A percentile compares a stretch with the other conserved stretches of the same genome.
These are phyloP conservation scores for Grifola frondosa DNA, from an alignment of 1,284 basidiomycete genomes.

Conservation along the genomic window DNA sequence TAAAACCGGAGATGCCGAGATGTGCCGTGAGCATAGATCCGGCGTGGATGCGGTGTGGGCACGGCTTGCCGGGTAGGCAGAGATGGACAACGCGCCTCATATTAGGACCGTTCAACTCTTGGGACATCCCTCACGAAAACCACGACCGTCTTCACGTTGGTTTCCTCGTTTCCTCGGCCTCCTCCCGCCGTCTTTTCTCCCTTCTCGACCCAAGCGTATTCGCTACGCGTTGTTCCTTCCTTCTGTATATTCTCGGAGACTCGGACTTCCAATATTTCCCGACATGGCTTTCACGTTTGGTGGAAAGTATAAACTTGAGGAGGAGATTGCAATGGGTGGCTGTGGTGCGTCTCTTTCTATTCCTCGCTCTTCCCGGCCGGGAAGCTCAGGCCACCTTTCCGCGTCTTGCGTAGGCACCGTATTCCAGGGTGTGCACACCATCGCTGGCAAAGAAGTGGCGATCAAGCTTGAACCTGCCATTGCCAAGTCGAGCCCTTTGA, in stretches of 20 bases:
- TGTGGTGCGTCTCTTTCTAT: conserved; percentile 63
- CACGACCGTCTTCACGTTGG: conserved; percentile 3
- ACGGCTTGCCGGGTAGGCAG: too few species aligned
- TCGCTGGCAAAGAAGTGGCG: conserved; percentile 94
- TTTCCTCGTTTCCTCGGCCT: neutral
- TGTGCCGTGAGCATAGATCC: too few species aligned
- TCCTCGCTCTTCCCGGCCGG: conserved; percentile 5
- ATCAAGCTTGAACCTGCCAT: conserved; percentile 94
- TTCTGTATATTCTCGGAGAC: conserved; percentile 8
- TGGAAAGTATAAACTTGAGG: conserved; percentile 90
- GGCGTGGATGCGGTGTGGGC: too few species aligned
- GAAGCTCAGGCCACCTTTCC: conserved; percentile 6
- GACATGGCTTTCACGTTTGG: conserved; percentile 77
- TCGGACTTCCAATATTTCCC: conserved; percentile 9
- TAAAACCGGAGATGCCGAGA: too few species aligned
- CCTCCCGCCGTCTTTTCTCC: neutral
- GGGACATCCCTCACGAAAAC: conserved; percentile 3
- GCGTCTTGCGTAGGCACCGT: conserved; percentile 75
- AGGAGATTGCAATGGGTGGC: conserved; percentile 93
- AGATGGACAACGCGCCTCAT: too few species aligned
- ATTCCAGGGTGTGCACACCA: conserved; percentile 92
- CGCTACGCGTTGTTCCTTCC: conserved; percentile 1
- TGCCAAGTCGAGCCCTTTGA: conserved; percentile 79
- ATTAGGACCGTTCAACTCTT: too few species aligned
- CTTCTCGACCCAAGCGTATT: neutral